A percentile compares a stretch with the other conserved stretches of the same genome.
phyloP scores from a whole-genome alignment of 495 filamentous ascomycete genomes.

The Delitschia confertaspora region DNA sequence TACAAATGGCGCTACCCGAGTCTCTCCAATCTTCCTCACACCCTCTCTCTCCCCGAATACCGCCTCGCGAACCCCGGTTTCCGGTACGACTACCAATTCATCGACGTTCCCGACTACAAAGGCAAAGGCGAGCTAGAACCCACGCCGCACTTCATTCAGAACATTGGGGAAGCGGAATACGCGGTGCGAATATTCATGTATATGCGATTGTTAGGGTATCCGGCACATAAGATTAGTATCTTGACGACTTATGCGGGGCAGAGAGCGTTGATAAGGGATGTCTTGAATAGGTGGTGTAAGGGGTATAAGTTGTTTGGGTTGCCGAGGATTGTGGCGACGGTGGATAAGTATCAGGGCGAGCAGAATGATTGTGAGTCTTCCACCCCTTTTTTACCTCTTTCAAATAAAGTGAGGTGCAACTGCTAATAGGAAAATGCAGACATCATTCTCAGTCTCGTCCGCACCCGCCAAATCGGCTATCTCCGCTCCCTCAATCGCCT shows the following conservation, averaged over 20 bases:
- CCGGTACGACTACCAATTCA: conserved; percentile 90
- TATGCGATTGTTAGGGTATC: conserved; percentile 94
- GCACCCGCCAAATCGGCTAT: conserved; percentile 85
- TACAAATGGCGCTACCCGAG: conserved; percentile 90
- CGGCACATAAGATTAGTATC: conserved; percentile 82
- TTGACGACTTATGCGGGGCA: conserved; percentile 95
- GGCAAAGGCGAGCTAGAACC: conserved; percentile 82
- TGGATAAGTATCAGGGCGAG: conserved; percentile 98
- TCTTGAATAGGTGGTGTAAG: conserved; percentile 74
- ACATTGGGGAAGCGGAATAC: conserved; percentile 94
- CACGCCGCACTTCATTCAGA: conserved; percentile 94
- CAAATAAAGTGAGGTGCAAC: neutral
- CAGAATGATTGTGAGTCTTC: conserved; percentile 95
- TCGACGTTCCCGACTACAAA: conserved; percentile 92
- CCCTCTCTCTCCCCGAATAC: conserved; percentile 62
- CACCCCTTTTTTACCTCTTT: conserved; percentile 2
- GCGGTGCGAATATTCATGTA: conserved; percentile 93
- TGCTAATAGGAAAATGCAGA: conserved; percentile 43
- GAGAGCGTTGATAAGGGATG: conserved; percentile 79
- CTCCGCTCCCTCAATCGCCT: conserved; percentile 87
- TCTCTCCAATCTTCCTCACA: conserved; percentile 69
- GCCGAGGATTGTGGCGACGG: conserved; percentile 83
- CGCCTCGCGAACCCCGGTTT: conserved; percentile 83
- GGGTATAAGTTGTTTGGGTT: conserved; percentile 80
- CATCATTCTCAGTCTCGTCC: conserved; percentile 82